These are phyloP conservation scores for Fonsecaea erecta DNA, from an alignment of 2,329 filamentous ascomycete species.

Conservation along the genomic window DNA sequence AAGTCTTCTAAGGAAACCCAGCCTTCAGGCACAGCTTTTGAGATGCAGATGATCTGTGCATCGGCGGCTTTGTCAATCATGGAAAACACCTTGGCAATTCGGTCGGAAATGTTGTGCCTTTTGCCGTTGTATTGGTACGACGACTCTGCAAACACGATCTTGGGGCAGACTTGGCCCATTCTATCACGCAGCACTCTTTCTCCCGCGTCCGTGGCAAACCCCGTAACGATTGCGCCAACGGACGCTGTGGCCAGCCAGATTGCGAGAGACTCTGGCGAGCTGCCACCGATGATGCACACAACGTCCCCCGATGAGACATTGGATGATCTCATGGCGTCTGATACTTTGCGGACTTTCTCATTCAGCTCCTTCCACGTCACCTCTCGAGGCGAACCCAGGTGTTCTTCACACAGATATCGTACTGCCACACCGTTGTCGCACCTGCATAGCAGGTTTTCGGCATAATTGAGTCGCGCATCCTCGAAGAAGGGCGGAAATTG, in stretches of 20 bases:
- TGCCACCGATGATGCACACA: slow-evolving; percentile 35
- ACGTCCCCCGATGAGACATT: slow-evolving; percentile 46
- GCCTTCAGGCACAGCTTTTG: slow-evolving; percentile 56
- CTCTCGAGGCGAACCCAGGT: neutral
- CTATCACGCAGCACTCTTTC: slow-evolving; percentile 56
- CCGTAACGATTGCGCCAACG: slow-evolving; percentile 17
- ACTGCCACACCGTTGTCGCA: slow-evolving; percentile 10
- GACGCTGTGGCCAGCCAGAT: slow-evolving; percentile 17
- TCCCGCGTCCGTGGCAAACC: slow-evolving; percentile 22
- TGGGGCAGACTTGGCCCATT: slow-evolving; percentile 73
- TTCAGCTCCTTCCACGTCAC: slow-evolving; percentile 14
- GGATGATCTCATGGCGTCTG: slow-evolving; percentile 44
- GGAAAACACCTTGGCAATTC: slow-evolving; percentile 60
- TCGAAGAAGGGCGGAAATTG: slow-evolving; percentile 47
- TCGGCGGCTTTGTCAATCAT: neutral
- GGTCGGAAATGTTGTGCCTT: slow-evolving; percentile 69
- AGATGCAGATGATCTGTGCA: slow-evolving; percentile 43
- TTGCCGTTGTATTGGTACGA: slow-evolving; percentile 78
- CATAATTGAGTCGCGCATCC: slow-evolving; percentile 44
- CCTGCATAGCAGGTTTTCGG: slow-evolving; percentile 33
- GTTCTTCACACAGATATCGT: slow-evolving; percentile 3
- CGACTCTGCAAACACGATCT: slow-evolving; percentile 80
- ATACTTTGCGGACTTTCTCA: slow-evolving; percentile 40
- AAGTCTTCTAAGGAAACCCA: slow-evolving; percentile 48
- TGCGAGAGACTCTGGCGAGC: slow-evolving; percentile 1